phyloP scores from a whole-genome alignment of 192 early-diverging fungal species.

The Coemansia sp. region DNA sequence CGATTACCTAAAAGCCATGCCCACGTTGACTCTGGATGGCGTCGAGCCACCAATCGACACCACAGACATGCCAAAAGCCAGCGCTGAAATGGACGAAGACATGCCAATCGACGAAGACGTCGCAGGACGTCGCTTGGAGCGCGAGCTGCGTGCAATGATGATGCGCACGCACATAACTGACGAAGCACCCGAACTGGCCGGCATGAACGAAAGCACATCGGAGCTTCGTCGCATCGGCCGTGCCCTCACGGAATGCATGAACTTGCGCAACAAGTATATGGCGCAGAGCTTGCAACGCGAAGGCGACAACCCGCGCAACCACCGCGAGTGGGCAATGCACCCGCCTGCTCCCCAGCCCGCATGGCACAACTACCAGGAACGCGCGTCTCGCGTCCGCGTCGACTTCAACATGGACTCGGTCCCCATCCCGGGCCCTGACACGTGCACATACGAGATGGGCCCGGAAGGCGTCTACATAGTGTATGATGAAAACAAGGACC shows the following conservation, averaged over 20 bases:
- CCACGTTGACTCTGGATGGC: background rate
- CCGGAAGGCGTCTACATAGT: conserved; percentile 54
- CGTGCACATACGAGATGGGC: conserved; percentile 52
- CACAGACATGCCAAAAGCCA: no score
- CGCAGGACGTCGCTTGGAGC: conserved; percentile 26
- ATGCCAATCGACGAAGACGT: conserved; percentile 15
- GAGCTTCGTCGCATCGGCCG: conserved; percentile 42
- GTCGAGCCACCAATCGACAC: background rate
- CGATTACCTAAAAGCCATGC: background rate
- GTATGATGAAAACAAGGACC: no score
- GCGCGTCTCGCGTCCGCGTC: background rate
- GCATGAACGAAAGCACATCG: conserved; percentile 27
- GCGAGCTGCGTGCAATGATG: conserved; percentile 41
- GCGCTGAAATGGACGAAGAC: background rate
- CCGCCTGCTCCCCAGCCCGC: conserved; percentile 78
- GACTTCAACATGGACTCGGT: conserved; percentile 17
- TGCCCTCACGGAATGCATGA: conserved; percentile 68
- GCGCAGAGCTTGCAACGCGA: conserved; percentile 63
- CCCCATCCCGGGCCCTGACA: conserved; percentile 12
- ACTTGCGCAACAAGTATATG: conserved; percentile 87
- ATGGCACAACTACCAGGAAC: conserved; percentile 60
- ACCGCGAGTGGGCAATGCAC: conserved; percentile 77
- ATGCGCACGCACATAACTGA: conserved; percentile 28
- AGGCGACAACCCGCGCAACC: conserved; percentile 84
- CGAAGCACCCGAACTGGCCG: conserved; percentile 18